Base-by-base conservation (phyloP, 371 early-diverging fungal genomes). In the Zopfochytrium polystomum region DNA sequence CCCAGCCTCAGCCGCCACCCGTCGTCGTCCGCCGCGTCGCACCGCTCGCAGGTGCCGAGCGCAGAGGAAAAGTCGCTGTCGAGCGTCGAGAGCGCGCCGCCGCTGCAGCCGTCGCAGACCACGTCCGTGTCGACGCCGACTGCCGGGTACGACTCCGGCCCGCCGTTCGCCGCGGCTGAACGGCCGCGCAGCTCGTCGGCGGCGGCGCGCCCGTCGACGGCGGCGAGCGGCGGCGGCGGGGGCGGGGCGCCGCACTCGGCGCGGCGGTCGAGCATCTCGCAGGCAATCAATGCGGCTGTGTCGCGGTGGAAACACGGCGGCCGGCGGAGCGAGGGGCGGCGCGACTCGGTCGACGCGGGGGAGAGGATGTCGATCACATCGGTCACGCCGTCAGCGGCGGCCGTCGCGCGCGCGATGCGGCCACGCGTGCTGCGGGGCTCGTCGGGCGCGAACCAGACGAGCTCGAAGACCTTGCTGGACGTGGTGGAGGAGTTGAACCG, bases 381-480 rank as follows among this genome's bases (percentile, higher is more conserved):
- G 6, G 26, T 11, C 25, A 25, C 38, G 42, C 26, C 59, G 26
- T 49, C 59, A 22, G 33, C 59, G 30, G 49, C 23, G 3, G 35
- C 30, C 18, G 22, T 25, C 35, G 38, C 3, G 6, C 29, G 15
- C 7, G 6, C 22, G 23, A 23, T 29, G 52, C 13, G 13, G 29
- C 52, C 4, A 52, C 18, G 3, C 18, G 38, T 38, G n/a, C n/a
- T n/a, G n/a, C n/a, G n/a, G n/a, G n/a, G n/a, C n/a, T n/a, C n/a
- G n/a, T n/a, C n/a, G 11, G 18, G 38, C 38, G 38, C 38, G 11
- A 18, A 38, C 7, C 18, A 18, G 13, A 81, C 84, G 4, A 78
- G 78, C 27, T 67, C 72, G 47, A 75, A 77, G 58, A 62, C 68
- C n/a, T 80, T 81, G 4, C 78, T 74, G 2, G 80, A 75, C n/a